phyloP scores from a whole-genome alignment of 2,329 filamentous ascomycete genomes.

The Fusarium penzigii region DNA sequence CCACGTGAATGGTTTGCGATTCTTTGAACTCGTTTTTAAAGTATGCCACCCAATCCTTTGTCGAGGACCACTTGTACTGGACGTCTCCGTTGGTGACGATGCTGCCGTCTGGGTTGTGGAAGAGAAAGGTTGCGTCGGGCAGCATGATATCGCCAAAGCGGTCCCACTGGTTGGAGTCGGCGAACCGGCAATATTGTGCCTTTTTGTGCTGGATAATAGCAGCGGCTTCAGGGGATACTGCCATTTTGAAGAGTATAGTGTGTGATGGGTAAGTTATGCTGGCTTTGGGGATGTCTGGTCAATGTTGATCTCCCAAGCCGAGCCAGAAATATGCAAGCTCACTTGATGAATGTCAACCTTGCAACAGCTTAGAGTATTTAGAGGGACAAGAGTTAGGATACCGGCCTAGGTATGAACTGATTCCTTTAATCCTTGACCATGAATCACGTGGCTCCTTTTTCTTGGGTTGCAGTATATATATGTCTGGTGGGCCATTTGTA shows the following conservation, averaged over 20 bases:
- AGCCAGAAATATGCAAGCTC: no score
- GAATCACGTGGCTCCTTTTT: no score
- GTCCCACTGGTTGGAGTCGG: constrained; percentile 14
- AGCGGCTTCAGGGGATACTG: background rate
- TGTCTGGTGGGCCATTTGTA: no score
- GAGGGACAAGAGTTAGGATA: no score
- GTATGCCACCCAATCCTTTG: background rate
- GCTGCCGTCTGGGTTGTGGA: constrained; percentile 1
- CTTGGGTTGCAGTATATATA: no score
- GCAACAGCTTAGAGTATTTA: no score
- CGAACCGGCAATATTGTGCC: constrained; percentile 13
- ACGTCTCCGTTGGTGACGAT: background rate
- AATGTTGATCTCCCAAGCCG: no score
- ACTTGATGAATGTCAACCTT: no score
- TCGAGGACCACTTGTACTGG: background rate
- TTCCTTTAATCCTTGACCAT: no score
- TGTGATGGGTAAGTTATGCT: no score
- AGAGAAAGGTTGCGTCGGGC: constrained; percentile 1
- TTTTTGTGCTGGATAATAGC: constrained; percentile 16
- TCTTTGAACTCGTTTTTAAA: constrained; percentile 9
- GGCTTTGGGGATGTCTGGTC: no score
- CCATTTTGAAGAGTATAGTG: background rate
- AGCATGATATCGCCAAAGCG: constrained; percentile 12
- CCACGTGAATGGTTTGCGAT: constrained; percentile 9
- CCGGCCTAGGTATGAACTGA: no score